Evolutionary conservation across 805 yeast species (phyloP).

Genomic region (Clavispora fructus): DNA sequence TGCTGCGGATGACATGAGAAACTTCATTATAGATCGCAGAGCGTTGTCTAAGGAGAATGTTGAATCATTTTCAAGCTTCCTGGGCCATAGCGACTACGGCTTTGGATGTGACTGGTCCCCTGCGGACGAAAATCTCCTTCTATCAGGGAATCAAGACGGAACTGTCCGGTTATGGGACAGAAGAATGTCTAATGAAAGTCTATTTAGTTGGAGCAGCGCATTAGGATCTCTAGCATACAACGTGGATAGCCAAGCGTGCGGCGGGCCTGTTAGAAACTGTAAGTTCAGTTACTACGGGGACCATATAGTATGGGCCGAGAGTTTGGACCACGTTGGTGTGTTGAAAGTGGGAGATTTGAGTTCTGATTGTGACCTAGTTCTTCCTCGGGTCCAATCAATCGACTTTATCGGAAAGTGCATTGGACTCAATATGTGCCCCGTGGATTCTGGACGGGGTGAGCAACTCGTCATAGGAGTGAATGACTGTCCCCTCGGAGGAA

Average conservation of each 20-base stretch:
- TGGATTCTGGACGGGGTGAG: constrained; percentile 41
- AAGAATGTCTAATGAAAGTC: constrained; percentile 25
- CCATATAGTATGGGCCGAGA: constrained; percentile 51
- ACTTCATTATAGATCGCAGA: constrained; percentile 43
- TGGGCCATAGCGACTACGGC: constrained; percentile 52
- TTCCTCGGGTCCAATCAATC: constrained; percentile 38
- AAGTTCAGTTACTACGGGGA: constrained; percentile 44
- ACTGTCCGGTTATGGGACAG: constrained; percentile 51
- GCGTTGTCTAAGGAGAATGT: constrained; percentile 4
- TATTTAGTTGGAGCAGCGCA: constrained; percentile 33
- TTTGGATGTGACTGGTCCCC: constrained; percentile 59
- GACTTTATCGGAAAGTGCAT: constrained; percentile 55
- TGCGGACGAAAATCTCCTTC: constrained; percentile 34
- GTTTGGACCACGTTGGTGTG: constrained; percentile 53
- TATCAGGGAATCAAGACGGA: constrained; percentile 60
- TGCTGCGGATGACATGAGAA: constrained; percentile 46
- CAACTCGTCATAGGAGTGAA: constrained; percentile 48
- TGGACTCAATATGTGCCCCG: constrained; percentile 46
- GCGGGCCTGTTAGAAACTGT: constrained; percentile 51
- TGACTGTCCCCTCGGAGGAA: constrained; percentile 55
- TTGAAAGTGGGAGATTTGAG: constrained; percentile 33
- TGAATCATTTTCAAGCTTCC: constrained; percentile 8
- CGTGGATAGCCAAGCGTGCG: constrained; percentile 13
- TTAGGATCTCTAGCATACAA: constrained; percentile 19
- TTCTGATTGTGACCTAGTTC: constrained; percentile 6